A percentile compares a stretch with the other conserved stretches of the same genome.
Conservation (phyloP, 148 eudicot species). For the Polygonum maritimum region DNA sequence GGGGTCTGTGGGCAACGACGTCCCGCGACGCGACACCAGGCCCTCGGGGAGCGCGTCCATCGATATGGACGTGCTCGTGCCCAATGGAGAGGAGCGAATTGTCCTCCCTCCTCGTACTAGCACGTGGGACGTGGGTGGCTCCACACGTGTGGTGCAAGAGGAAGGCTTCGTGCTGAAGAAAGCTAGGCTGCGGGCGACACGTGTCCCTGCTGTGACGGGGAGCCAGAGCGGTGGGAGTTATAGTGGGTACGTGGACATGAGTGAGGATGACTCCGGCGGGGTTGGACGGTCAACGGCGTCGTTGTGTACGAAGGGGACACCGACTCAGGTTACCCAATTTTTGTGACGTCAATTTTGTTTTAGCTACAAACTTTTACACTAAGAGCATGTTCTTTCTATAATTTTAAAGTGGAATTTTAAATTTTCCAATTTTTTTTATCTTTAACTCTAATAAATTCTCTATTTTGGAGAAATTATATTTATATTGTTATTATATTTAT, state of each 20-base stretch:
- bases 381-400: no score
- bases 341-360: no score
- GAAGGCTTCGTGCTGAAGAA: neutral
- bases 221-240: slow-evolving; percentile 25
- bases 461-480: no score
- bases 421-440: no score
- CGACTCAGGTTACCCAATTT: no score
- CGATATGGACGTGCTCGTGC: no score
- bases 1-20: neutral
- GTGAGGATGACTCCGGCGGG: slow-evolving; percentile 19
- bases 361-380: no score
- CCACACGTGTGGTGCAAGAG: neutral
- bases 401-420: no score
- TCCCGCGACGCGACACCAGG: no score
- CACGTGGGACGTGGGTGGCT: neutral
- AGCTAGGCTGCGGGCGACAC: slow-evolving; percentile 7
- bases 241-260: slow-evolving; percentile 30
- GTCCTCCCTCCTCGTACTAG: neutral
- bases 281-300: slow-evolving; percentile 41
- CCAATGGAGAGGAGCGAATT: neutral
- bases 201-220: slow-evolving; percentile 6
- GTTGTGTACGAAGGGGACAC: slow-evolving; percentile 32
- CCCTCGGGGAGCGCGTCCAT: no score
- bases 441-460: no score
- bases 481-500: no score